A percentile compares a stretch with the other conserved stretches of the same genome.
These are phyloP conservation scores for Rhodamnia argentea DNA, from an alignment of 345 rosid genomes.

Conservation along the genomic window DNA sequence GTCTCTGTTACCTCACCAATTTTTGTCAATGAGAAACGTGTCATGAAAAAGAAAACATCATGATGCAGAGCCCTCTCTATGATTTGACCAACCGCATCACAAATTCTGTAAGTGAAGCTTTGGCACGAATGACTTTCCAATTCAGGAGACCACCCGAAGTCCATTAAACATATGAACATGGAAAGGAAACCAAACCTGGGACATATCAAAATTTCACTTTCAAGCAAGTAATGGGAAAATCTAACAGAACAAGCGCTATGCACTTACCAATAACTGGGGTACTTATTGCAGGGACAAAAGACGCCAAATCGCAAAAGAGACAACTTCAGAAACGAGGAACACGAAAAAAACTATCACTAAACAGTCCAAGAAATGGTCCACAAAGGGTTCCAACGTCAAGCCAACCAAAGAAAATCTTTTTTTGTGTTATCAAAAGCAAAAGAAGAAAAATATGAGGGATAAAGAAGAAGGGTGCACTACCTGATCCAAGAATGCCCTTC, in stretches of 20 bases:
- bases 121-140: neutral
- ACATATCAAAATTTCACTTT: neutral
- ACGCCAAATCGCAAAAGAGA: neutral
- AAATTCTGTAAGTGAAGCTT: neutral
- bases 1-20: neutral
- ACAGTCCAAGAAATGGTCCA: neutral
- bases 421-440: neutral
- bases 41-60: neutral
- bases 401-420: neutral
- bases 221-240: neutral
- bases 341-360: neutral
- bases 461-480: conserved; percentile 1
- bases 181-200: neutral
- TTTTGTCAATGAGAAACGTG: neutral
- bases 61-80: neutral
- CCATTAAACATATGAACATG: neutral
- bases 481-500: conserved; percentile 29
- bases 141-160: neutral
- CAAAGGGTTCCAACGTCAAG: neutral
- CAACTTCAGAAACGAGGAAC: neutral
- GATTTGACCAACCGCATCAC: neutral
- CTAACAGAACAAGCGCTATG: neutral
- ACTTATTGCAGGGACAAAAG: neutral
- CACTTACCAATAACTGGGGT: neutral
- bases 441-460: too few relatives aligned